Percentiles rank a stretch among this genome's conserved stretches.
phyloP scores from a whole-genome alignment of 2,329 filamentous ascomycete species.

The Apiospora kogelbergensis region DNA sequence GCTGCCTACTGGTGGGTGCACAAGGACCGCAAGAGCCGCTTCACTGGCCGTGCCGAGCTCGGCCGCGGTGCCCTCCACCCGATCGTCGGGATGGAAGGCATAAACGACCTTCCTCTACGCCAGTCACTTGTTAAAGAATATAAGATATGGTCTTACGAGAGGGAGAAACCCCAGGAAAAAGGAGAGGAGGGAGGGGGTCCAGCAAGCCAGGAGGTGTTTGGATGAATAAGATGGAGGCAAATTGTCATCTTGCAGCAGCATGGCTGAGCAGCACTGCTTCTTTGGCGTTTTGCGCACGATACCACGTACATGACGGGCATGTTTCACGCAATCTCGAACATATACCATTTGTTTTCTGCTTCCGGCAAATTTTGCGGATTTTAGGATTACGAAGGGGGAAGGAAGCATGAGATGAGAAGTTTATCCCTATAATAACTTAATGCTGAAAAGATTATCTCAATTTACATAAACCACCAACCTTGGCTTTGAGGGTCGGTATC shows the following conservation, averaged over 20 bases:
- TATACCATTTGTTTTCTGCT: background rate
- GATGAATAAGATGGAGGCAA: background rate
- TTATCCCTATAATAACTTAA: background rate
- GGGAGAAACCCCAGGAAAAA: background rate
- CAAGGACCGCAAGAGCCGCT: slow-evolving; percentile 51
- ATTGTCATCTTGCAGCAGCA: background rate
- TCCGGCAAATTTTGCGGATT: background rate
- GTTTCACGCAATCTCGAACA: background rate
- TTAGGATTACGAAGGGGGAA: background rate
- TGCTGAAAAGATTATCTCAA: background rate
- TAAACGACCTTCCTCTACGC: slow-evolving; percentile 9
- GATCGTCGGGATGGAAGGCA: slow-evolving; percentile 21
- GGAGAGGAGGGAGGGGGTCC: background rate
- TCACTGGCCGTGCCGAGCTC: slow-evolving; percentile 60
- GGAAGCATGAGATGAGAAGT: background rate
- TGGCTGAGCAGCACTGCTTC: background rate
- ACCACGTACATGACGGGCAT: background rate
- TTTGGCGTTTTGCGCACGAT: slow-evolving; percentile 2
- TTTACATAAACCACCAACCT: background rate
- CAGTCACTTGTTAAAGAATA: too few species aligned
- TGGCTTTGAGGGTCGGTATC: background rate
- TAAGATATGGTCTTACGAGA: background rate
- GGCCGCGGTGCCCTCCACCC: slow-evolving; percentile 23
- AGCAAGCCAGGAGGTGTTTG: background rate
- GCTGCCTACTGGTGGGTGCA: slow-evolving; percentile 59